These are phyloP conservation scores for Casuarina equisetifolia DNA, from an alignment of 306 rosid species.

Conservation along the genomic window DNA sequence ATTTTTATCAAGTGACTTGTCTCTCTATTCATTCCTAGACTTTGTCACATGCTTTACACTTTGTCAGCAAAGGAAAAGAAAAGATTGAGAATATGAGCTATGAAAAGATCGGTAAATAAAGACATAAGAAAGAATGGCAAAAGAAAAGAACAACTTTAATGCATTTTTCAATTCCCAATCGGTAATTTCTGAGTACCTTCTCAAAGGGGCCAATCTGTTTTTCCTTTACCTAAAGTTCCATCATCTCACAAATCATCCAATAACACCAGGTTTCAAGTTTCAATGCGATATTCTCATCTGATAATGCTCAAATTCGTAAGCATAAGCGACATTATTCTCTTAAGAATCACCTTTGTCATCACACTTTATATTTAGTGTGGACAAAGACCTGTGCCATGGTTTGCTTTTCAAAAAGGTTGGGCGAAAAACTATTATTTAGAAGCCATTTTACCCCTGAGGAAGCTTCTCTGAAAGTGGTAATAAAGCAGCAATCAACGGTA, in stretches of 20 bases:
- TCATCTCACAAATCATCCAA: background rate
- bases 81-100: slow-evolving; percentile 46
- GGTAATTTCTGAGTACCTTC: background rate
- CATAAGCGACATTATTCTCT: slow-evolving; percentile 1
- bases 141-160: slow-evolving; percentile 25
- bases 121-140: slow-evolving; percentile 30
- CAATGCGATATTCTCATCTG: background rate
- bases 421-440: slow-evolving; percentile 2
- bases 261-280: slow-evolving; percentile 17
- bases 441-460: slow-evolving; percentile 39
- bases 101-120: slow-evolving; percentile 38
- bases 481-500: background rate
- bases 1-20: slow-evolving; percentile 41
- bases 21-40: slow-evolving; percentile 35
- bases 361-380: slow-evolving; percentile 33
- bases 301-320: slow-evolving; percentile 11
- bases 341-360: slow-evolving; percentile 26
- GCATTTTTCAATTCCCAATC: slow-evolving; percentile 19
- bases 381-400: slow-evolving; percentile 27
- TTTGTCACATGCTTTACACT: slow-evolving; percentile 54
- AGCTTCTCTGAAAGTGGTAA: slow-evolving; percentile 27
- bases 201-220: background rate
- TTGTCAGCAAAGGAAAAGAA: slow-evolving; percentile 39
- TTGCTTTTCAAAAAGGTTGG: slow-evolving; percentile 33
- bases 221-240: background rate